Conservation (phyloP, 495 filamentous ascomycete species). For the Recurvomyces mirabilis region DNA sequence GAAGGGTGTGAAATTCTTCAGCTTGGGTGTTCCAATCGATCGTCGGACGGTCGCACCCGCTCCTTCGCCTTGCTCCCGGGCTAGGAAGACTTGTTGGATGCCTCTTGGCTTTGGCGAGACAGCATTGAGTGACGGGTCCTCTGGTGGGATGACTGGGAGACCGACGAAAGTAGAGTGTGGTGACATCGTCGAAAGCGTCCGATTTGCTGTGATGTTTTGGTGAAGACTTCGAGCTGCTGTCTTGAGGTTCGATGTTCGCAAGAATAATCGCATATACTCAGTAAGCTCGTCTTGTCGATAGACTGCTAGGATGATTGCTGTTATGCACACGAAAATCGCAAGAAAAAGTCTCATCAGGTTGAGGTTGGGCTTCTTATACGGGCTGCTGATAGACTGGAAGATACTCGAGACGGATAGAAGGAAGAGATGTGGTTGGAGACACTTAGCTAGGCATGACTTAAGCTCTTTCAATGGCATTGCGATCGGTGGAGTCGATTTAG, state of each 20-base stretch:
- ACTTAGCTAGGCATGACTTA: no score
- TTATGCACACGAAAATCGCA: conserved; percentile 28
- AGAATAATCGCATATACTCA: conserved; percentile 20
- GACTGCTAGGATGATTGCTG: conserved; percentile 23
- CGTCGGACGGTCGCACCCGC: conserved; percentile 80
- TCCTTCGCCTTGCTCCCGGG: conserved; percentile 78
- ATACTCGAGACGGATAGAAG: conserved; percentile 9
- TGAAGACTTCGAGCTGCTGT: not conserved
- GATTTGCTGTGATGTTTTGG: conserved; percentile 11
- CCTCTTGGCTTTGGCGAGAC: conserved; percentile 44
- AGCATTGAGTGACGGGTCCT: conserved; percentile 29
- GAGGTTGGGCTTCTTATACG: conserved; percentile 22
- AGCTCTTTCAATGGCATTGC: no score
- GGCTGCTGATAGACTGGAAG: conserved; percentile 2
- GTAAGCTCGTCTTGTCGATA: conserved; percentile 26
- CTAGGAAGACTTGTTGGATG: conserved; percentile 72
- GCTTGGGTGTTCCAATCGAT: conserved; percentile 72
- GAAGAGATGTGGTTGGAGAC: no score
- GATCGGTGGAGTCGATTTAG: no score
- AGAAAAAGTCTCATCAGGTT: conserved; percentile 23
- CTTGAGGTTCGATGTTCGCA: conserved; percentile 9
- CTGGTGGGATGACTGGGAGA: conserved; percentile 32
- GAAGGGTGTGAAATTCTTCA: conserved; percentile 85
- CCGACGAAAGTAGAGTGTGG: conserved; percentile 28
- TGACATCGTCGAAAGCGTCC: conserved; percentile 22